Evolutionary conservation across 2,329 filamentous ascomycete genomes (phyloP).

Genomic region (Polytolypa hystricis): DNA sequence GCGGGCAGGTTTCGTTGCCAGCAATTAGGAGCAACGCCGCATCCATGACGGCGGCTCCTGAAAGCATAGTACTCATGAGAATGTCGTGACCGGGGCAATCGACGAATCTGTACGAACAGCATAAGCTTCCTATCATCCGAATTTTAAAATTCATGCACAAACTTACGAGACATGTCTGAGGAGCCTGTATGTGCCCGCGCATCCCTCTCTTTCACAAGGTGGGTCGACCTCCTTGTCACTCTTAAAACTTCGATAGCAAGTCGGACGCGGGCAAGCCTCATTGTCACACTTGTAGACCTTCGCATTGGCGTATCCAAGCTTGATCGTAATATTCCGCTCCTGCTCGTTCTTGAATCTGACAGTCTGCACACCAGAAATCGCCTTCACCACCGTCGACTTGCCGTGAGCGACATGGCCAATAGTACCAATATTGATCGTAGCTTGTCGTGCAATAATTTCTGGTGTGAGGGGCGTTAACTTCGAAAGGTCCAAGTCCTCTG

Average conservation of each 20-base stretch:
- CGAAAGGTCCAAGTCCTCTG: constrained; percentile 73
- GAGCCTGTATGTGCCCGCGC: constrained; percentile 74
- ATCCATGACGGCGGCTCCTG: constrained; percentile 98
- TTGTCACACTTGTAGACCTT: constrained; percentile 99
- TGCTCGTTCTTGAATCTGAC: constrained; percentile 99
- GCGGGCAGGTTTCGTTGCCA: constrained; percentile 95
- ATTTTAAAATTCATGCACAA: neutral
- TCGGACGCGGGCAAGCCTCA: constrained; percentile 76
- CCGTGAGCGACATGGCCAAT: constrained; percentile 98
- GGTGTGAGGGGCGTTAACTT: constrained; percentile 75
- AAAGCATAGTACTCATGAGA: constrained; percentile 99
- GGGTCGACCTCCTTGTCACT: constrained; percentile 98
- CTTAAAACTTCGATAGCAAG: constrained; percentile 94
- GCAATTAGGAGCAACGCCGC: constrained; percentile 91
- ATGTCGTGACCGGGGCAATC: constrained; percentile 99
- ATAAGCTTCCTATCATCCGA: constrained; percentile 8
- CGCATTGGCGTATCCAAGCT: constrained; percentile 97
- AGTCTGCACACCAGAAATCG: constrained; percentile 96
- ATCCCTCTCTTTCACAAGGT: constrained; percentile 87
- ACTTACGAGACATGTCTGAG: constrained; percentile 83
- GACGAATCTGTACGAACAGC: constrained; percentile 61
- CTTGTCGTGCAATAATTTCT: constrained; percentile 95
- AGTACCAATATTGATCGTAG: constrained; percentile 97
- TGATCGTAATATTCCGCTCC: constrained; percentile 99
- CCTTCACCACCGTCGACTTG: constrained; percentile 97